Evolutionary conservation across 352 stramenopile species (phyloP).

Genomic region (Phytophthora sansomeana): DNA sequence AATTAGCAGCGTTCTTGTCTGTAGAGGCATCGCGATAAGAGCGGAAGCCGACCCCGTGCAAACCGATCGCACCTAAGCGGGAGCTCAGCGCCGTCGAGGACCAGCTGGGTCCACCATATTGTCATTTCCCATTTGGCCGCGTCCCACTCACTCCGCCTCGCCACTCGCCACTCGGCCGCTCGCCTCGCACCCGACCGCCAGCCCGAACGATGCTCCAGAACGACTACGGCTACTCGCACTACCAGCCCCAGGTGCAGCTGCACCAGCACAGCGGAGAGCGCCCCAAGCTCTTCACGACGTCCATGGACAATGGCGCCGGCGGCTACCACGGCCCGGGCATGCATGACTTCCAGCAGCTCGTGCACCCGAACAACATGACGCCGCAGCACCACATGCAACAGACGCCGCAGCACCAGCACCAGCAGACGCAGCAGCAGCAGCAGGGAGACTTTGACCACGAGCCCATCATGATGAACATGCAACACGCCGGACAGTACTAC

Average conservation of each 20-base stretch:
- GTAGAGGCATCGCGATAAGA: slow-evolving; percentile 50
- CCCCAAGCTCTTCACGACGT: slow-evolving; percentile 58
- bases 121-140: slow-evolving; percentile 82
- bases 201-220: slow-evolving; percentile 58
- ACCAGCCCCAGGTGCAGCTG: slow-evolving; percentile 42
- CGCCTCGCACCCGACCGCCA: slow-evolving; percentile 2
- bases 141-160: slow-evolving; percentile 32
- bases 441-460: slow-evolving; percentile 72
- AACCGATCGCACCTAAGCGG: slow-evolving; percentile 15
- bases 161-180: slow-evolving; percentile 8
- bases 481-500: slow-evolving; percentile 67
- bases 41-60: slow-evolving; percentile 21
- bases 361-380: slow-evolving; percentile 49
- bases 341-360: slow-evolving; percentile 51
- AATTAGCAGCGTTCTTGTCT: slow-evolving; percentile 42
- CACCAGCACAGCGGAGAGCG: slow-evolving; percentile 66
- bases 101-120: slow-evolving; percentile 67
- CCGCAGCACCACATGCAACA: slow-evolving; percentile 55
- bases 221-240: slow-evolving; percentile 74
- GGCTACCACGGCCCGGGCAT: slow-evolving; percentile 43
- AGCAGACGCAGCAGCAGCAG: slow-evolving; percentile 53
- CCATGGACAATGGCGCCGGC: slow-evolving; percentile 37
- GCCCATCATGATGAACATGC: slow-evolving; percentile 77
- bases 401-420: slow-evolving; percentile 54
- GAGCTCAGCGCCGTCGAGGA: neutral